phyloP scores from a whole-genome alignment of 306 rosid genomes.

The Betula pendula region DNA sequence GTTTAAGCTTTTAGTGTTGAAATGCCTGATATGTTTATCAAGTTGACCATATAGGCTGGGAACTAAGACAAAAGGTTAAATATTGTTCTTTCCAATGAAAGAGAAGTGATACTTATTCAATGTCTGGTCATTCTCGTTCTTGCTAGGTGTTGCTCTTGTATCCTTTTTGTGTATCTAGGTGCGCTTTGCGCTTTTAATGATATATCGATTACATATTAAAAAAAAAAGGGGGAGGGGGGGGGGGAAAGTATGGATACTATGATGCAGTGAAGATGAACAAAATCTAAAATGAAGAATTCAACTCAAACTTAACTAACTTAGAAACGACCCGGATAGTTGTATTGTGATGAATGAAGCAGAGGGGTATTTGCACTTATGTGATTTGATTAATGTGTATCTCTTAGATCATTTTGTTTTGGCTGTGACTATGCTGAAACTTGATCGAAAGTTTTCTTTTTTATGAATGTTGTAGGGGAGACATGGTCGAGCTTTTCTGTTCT shows the following conservation, averaged over 20 bases:
- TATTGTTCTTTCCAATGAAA: neutral
- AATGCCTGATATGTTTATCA: neutral
- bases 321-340: neutral
- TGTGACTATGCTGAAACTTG: neutral
- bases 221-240: too few relatives aligned
- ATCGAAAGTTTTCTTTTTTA: constrained; percentile 9
- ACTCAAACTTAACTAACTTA: neutral
- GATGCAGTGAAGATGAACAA: neutral
- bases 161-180: too few relatives aligned
- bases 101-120: neutral
- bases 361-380: neutral
- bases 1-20: neutral
- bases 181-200: too few relatives aligned
- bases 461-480: constrained; percentile 49
- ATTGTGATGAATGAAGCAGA: neutral
- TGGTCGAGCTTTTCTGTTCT: constrained; percentile 69
- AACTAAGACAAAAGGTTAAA: neutral
- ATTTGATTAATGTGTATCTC: neutral
- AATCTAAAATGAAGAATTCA: neutral
- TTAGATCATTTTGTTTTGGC: constrained; percentile 8
- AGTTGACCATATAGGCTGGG: neutral
- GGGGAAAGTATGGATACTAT: neutral
- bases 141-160: too few relatives aligned
- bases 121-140: neutral
- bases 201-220: too few relatives aligned